These are phyloP conservation scores for Aspergillus funiculosus DNA, from an alignment of 495 filamentous ascomycete genomes.

Conservation along the genomic window DNA sequence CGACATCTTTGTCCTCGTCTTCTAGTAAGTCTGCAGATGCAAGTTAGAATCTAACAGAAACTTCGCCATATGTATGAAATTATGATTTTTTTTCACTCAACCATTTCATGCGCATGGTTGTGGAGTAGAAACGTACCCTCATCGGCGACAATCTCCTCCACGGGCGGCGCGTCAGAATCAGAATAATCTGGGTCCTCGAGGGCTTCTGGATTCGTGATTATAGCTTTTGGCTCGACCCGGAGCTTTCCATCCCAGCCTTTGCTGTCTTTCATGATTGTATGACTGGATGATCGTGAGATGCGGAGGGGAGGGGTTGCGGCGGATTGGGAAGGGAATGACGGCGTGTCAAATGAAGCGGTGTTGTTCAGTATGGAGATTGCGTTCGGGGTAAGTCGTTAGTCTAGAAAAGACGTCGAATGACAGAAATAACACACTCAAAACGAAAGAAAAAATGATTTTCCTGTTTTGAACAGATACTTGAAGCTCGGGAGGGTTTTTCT, in stretches of 20 bases:
- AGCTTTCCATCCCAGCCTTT: conserved; percentile 95
- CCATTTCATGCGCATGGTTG: too few relatives aligned
- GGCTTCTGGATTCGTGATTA: conserved; percentile 67
- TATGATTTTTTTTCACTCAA: neutral
- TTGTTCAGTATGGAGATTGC: neutral
- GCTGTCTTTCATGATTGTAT: conserved; percentile 48
- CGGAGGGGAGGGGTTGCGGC: conserved; percentile 1
- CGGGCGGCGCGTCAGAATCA: conserved; percentile 70
- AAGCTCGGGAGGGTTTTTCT: too few relatives aligned
- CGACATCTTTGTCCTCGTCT: conserved; percentile 54
- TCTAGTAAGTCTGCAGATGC: conserved; percentile 54
- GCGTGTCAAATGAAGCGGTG: neutral
- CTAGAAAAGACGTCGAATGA: too few relatives aligned
- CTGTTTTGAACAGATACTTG: too few relatives aligned
- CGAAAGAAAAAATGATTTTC: too few relatives aligned
- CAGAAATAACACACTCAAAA: too few relatives aligned
- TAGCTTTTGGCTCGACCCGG: conserved; percentile 58
- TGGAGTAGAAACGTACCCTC: conserved; percentile 52
- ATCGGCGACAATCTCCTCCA: conserved; percentile 73
- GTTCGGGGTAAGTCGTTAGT: too few relatives aligned
- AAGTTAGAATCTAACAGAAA: too few relatives aligned
- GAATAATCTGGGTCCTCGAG: conserved; percentile 79
- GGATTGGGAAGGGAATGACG: neutral
- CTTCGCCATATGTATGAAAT: too few relatives aligned
- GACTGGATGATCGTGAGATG: conserved; percentile 1